Evolutionary conservation across 768 basidiomycete species (phyloP).

Genomic region (Tricholoma matsutake): DNA sequence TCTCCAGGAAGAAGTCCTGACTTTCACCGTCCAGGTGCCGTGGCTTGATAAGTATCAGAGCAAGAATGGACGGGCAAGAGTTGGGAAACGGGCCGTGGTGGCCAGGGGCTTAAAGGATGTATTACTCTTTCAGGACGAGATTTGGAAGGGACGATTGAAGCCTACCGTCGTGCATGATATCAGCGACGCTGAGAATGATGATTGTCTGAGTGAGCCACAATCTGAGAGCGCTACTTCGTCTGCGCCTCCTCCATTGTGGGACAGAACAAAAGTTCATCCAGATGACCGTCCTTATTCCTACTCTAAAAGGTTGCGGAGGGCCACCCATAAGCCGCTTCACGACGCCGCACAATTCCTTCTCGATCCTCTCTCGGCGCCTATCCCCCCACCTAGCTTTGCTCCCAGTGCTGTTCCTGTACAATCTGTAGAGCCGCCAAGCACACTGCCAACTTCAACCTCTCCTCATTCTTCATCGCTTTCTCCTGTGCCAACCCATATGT

Average conservation of each 20-base stretch:
- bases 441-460: not conserved
- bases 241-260: not conserved
- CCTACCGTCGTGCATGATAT: constrained; percentile 39
- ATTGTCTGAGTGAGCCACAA: constrained; percentile 5
- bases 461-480: not conserved
- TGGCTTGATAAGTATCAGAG: constrained; percentile 64
- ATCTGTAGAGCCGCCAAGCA: not conserved
- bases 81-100: constrained; percentile 60
- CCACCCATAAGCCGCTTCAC: constrained; percentile 27
- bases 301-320: constrained; percentile 14
- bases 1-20: constrained; percentile 56
- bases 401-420: not conserved
- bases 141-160: constrained; percentile 44
- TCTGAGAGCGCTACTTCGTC: not conserved
- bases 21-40: constrained; percentile 62
- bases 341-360: constrained; percentile 56
- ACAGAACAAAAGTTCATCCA: not conserved
- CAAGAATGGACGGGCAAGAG: constrained; percentile 53
- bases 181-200: constrained; percentile 25
- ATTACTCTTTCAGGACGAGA: constrained; percentile 62
- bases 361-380: constrained; percentile 46
- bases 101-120: constrained; percentile 70
- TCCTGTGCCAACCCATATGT: not conserved
- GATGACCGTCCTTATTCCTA: constrained; percentile 1
- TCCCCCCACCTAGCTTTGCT: constrained; percentile 12